Evolutionary conservation across 805 yeast genomes (phyloP).

Genomic region (Zygoascus tannicola): DNA sequence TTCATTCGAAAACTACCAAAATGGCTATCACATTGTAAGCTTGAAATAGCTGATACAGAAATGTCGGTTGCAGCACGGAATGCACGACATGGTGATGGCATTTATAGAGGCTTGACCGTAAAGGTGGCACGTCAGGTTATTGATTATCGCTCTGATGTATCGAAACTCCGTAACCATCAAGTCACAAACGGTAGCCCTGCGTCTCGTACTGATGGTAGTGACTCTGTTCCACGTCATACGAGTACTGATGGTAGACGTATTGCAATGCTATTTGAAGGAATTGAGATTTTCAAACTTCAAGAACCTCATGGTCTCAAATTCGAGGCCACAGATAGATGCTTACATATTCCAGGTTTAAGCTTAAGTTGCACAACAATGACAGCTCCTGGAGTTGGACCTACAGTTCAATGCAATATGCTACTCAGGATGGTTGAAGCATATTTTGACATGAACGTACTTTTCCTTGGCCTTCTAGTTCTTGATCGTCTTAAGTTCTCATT

Average conservation of each 20-base stretch:
- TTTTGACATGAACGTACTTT: constrained; percentile 33
- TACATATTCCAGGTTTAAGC: constrained; percentile 20
- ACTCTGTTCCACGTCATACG: not conserved
- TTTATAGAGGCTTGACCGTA: constrained; percentile 16
- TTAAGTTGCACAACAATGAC: constrained; percentile 17
- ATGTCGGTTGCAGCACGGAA: constrained; percentile 17
- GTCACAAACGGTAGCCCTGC: not conserved
- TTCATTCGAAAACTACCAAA: constrained; percentile 17
- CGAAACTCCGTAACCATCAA: not conserved
- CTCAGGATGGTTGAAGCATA: constrained; percentile 17
- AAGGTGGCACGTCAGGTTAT: constrained; percentile 14
- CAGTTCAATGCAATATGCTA: constrained; percentile 16
- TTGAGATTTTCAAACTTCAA: constrained; percentile 19
- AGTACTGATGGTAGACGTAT: constrained; percentile 18
- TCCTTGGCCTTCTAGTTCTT: constrained; percentile 37
- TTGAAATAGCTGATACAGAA: constrained; percentile 23
- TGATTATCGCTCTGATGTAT: constrained; percentile 13
- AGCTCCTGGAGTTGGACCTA: constrained; percentile 6
- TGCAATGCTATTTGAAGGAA: constrained; percentile 19
- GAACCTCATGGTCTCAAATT: constrained; percentile 20
- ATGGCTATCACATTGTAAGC: constrained; percentile 23
- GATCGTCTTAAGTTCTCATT: constrained; percentile 38
- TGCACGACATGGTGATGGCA: constrained; percentile 8
- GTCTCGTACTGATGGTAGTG: not conserved
- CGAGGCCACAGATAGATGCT: constrained; percentile 14